Evolutionary conservation across 2,329 filamentous ascomycete genomes (phyloP).

Genomic region (Rhinocladiella mackenziei): DNA sequence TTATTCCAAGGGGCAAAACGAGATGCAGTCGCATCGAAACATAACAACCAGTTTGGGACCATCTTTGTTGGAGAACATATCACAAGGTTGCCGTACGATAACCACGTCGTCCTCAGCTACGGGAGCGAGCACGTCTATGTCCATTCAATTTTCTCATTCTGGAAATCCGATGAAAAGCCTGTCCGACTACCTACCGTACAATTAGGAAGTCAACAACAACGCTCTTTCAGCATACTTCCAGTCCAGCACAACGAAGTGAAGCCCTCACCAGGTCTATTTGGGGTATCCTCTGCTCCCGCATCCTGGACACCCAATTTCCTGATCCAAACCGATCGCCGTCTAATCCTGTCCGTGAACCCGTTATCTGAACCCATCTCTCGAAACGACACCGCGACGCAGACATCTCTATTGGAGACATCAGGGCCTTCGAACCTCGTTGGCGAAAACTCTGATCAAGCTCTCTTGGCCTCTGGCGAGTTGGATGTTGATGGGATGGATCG

Average conservation of each 20-base stretch:
- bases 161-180: constrained; percentile 35
- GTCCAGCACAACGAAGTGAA: neutral
- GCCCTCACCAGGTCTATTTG: constrained; percentile 7
- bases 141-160: constrained; percentile 42
- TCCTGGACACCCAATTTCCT: constrained; percentile 20
- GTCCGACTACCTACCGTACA: constrained; percentile 15
- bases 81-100: constrained; percentile 34
- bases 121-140: constrained; percentile 41
- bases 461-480: constrained; percentile 42
- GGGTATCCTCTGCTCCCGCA: too few species aligned
- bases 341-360: constrained; percentile 21
- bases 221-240: constrained; percentile 9
- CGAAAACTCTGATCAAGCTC: constrained; percentile 36
- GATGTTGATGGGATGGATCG: constrained; percentile 48
- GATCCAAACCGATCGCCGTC: constrained; percentile 19
- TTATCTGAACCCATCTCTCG: constrained; percentile 7
- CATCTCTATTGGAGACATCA: neutral
- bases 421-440: neutral
- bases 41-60: constrained; percentile 38
- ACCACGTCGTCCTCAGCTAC: constrained; percentile 44
- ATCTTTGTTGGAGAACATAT: constrained; percentile 39
- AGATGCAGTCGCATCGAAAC: constrained; percentile 8
- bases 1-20: constrained; percentile 39
- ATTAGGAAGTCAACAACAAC: constrained; percentile 16
- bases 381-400: constrained; percentile 10